Percentiles rank a stretch among this genome's conserved stretches.
phyloP scores from a whole-genome alignment of 306 rosid genomes.

The Arachis stenosperma region DNA sequence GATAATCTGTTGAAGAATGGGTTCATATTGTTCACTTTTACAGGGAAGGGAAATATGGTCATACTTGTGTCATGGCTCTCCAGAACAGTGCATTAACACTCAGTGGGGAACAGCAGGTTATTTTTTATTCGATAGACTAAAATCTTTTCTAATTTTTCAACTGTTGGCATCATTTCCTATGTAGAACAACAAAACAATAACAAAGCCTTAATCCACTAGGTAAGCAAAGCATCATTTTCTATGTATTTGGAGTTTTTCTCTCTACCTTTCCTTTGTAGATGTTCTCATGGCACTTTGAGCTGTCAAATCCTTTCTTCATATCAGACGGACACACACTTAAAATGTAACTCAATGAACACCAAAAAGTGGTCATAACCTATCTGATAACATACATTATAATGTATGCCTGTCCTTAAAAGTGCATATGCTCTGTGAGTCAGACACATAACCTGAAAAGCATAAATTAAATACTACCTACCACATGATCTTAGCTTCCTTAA shows the following conservation, averaged over 20 bases:
- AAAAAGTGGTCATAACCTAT: conserved; percentile 12
- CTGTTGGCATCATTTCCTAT: conserved; percentile 23
- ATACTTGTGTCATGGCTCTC: conserved; percentile 87
- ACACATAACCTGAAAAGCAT: neutral
- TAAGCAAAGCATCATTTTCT: conserved; percentile 4
- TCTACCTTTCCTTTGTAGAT: neutral
- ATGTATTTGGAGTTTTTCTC: neutral
- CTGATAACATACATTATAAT: neutral
- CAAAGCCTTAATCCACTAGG: too few species aligned
- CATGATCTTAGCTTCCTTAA: neutral
- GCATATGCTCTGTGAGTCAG: neutral
- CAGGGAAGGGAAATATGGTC: conserved; percentile 88
- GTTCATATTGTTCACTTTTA: conserved; percentile 39
- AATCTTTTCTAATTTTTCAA: conserved; percentile 14
- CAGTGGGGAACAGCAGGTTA: conserved; percentile 71
- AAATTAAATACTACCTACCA: too few species aligned
- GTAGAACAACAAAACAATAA: neutral
- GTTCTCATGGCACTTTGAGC: conserved; percentile 15
- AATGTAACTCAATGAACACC: conserved; percentile 5
- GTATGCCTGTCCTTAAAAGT: conserved; percentile 1
- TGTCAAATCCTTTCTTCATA: conserved; percentile 4
- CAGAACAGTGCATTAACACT: conserved; percentile 79
- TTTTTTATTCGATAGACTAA: neutral
- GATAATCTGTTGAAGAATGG: conserved; percentile 32
- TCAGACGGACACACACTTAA: conserved; percentile 24